Percentiles rank a stretch among this genome's conserved stretches.
phyloP scores from a whole-genome alignment of 805 yeast genomes.

The Candida palmyrensis region DNA sequence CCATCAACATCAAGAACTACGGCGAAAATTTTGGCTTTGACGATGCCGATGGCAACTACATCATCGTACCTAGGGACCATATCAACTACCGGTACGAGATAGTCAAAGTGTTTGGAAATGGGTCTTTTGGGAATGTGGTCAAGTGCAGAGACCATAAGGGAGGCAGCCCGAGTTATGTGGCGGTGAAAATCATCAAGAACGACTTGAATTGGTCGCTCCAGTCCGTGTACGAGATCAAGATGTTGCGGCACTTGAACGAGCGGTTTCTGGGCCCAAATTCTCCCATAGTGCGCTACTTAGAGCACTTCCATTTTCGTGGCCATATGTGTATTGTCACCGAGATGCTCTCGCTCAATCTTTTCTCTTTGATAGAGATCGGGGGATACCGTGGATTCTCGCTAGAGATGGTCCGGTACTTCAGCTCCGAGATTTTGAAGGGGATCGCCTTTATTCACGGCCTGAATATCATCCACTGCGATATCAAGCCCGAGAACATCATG shows the following conservation, averaged over 20 bases:
- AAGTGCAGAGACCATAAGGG: conserved; percentile 63
- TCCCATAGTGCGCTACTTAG: conserved; percentile 47
- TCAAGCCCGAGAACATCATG: conserved; percentile 84
- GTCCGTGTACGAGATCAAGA: conserved; percentile 70
- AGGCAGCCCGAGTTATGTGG: conserved; percentile 35
- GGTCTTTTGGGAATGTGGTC: conserved; percentile 79
- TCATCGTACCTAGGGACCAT: conserved; percentile 57
- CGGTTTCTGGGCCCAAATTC: conserved; percentile 14
- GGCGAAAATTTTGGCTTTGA: conserved; percentile 65
- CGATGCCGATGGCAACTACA: conserved; percentile 61
- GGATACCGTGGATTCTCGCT: conserved; percentile 46
- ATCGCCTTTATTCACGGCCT: conserved; percentile 52
- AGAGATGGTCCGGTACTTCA: conserved; percentile 37
- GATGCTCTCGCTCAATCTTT: conserved; percentile 60
- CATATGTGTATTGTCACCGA: conserved; percentile 83
- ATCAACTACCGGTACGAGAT: conserved; percentile 72
- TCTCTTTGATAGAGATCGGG: conserved; percentile 49
- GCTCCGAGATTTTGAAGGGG: conserved; percentile 54
- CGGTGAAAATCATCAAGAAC: conserved; percentile 72
- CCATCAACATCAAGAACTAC: conserved; percentile 33
- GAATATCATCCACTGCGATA: conserved; percentile 73
- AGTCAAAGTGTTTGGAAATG: conserved; percentile 57
- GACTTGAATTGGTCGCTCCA: conserved; percentile 71
- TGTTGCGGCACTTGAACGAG: conserved; percentile 46
- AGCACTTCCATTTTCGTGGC: conserved; percentile 73